Conservation (phyloP, 1,284 basidiomycete genomes). For the Trametes sp. region DNA sequence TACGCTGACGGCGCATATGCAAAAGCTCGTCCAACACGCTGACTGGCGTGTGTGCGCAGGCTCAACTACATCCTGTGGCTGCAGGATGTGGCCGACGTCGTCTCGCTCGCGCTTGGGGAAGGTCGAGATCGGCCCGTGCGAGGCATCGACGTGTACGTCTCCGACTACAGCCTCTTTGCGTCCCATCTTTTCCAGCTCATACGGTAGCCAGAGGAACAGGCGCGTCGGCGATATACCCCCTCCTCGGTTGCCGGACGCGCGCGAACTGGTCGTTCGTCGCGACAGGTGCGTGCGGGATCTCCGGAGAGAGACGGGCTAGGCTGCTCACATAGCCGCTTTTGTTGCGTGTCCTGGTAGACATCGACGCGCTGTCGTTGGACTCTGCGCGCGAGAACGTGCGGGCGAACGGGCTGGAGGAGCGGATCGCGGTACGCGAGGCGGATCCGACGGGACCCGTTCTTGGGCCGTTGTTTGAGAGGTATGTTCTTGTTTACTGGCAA, state of each 20-base stretch:
- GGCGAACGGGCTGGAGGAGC: conserved; percentile 57
- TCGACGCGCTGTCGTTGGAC: conserved; percentile 66
- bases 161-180: background rate
- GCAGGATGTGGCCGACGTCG: conserved; percentile 59
- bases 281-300: conserved; percentile 61
- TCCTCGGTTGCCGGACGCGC: conserved; percentile 72
- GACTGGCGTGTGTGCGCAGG: conserved; percentile 48
- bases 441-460: conserved; percentile 50
- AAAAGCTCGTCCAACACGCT: background rate
- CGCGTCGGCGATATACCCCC: conserved; percentile 88
- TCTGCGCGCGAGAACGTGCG: conserved; percentile 64
- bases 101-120: conserved; percentile 16
- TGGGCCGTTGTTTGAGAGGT: conserved; percentile 7
- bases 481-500: no score
- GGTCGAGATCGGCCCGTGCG: conserved; percentile 21
- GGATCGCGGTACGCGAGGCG: conserved; percentile 57
- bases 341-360: no score
- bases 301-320: no score
- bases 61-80: conserved; percentile 83
- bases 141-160: conserved; percentile 63
- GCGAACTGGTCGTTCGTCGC: conserved; percentile 67
- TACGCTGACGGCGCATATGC: background rate
- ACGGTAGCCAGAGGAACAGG: conserved; percentile 93
- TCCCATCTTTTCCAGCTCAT: conserved; percentile 3
- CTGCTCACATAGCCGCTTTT: background rate